phyloP scores from a whole-genome alignment of 2,329 filamentous ascomycete species.

The Talaromyces verruculosus region DNA sequence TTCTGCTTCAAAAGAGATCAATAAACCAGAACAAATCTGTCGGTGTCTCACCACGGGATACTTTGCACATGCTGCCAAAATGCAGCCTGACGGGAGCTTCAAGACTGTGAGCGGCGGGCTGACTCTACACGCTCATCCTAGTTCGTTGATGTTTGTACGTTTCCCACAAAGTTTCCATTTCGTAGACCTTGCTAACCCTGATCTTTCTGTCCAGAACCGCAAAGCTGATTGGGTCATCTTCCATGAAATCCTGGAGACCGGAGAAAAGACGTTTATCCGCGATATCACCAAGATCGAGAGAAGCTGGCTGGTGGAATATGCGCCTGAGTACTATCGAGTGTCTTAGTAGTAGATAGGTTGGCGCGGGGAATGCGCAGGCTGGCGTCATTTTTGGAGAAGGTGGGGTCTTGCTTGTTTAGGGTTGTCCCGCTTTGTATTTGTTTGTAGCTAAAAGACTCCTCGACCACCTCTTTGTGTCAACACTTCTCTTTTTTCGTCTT shows the following conservation, averaged over 20 bases:
- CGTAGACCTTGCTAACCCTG: conserved; percentile 21
- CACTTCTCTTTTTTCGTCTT: neutral
- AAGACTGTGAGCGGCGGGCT: conserved; percentile 78
- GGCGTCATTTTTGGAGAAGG: neutral
- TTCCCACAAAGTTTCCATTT: neutral
- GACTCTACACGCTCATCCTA: conserved; percentile 83
- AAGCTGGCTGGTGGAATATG: conserved; percentile 87
- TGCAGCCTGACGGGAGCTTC: conserved; percentile 91
- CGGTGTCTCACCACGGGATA: conserved; percentile 85
- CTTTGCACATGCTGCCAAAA: conserved; percentile 88
- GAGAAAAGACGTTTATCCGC: conserved; percentile 82
- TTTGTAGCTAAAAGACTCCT: conserved; percentile 1
- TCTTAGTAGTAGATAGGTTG: conserved; percentile 25
- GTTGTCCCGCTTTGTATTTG: neutral
- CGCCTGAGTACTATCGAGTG: conserved; percentile 75
- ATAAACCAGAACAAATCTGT: conserved; percentile 69
- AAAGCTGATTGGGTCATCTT: conserved; percentile 98
- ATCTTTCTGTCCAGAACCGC: conserved; percentile 59
- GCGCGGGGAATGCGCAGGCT: neutral
- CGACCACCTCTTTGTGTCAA: neutral
- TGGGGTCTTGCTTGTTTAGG: neutral
- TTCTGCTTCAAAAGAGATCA: conserved; percentile 33
- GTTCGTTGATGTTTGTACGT: conserved; percentile 79
- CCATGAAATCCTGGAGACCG: conserved; percentile 87
- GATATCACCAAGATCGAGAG: conserved; percentile 94